These are phyloP conservation scores for Benincasa hispida DNA, from an alignment of 306 rosid species.

Conservation along the genomic window DNA sequence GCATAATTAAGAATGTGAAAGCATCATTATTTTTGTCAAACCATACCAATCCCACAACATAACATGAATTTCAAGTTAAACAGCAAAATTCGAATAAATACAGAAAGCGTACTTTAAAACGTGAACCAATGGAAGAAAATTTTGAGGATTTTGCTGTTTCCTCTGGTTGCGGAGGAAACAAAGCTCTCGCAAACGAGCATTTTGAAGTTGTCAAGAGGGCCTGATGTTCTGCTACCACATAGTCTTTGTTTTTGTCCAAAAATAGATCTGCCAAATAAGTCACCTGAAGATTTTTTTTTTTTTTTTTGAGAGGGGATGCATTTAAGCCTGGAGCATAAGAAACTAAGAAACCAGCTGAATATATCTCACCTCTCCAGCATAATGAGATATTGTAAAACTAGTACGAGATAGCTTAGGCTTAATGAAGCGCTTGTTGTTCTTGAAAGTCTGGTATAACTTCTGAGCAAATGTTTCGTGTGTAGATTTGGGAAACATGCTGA, in stretches of 20 bases:
- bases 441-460: constrained; percentile 95
- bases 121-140: constrained; percentile 96
- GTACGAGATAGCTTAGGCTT: constrained; percentile 99
- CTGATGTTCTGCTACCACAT: constrained; percentile 97
- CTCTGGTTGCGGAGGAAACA: constrained; percentile 79
- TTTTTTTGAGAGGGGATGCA: constrained; percentile 6
- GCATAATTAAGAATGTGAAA: constrained; percentile 21
- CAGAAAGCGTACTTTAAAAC: constrained; percentile 55
- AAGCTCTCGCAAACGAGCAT: constrained; percentile 74
- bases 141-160: constrained; percentile 91
- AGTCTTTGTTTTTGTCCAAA: constrained; percentile 98
- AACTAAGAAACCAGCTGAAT: constrained; percentile 10
- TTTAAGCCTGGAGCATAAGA: constrained; percentile 5
- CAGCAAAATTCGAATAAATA: background rate
- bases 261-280: constrained; percentile 84
- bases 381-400: constrained; percentile 84
- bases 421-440: constrained; percentile 89
- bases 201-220: constrained; percentile 76
- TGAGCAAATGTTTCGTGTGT: constrained; percentile 98
- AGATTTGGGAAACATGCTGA: constrained; percentile 99
- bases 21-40: background rate
- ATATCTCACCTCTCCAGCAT: constrained; percentile 92
- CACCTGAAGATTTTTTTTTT: constrained; percentile 42
- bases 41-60: background rate
- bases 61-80: constrained; percentile 4